These are phyloP conservation scores for Elsinoe australis DNA, from an alignment of 2,329 filamentous ascomycete species.

Conservation along the genomic window DNA sequence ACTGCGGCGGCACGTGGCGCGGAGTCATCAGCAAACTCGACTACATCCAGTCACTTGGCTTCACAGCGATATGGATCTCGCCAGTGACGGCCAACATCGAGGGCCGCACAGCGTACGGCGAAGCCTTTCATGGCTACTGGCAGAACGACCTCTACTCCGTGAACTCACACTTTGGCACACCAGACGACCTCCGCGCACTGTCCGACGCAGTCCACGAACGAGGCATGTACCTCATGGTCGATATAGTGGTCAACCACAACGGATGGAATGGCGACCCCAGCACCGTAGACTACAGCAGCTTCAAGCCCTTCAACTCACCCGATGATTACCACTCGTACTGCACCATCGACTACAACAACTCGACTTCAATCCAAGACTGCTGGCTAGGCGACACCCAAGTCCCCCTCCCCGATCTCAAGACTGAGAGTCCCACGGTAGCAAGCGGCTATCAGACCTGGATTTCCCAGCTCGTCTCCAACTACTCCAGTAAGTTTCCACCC, in stretches of 20 bases:
- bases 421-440: slow-evolving; percentile 44
- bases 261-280: slow-evolving; percentile 28
- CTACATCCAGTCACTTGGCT: slow-evolving; percentile 56
- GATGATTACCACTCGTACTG: slow-evolving; percentile 50
- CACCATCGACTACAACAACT: slow-evolving; percentile 47
- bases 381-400: slow-evolving; percentile 49
- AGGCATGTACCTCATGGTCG: slow-evolving; percentile 36
- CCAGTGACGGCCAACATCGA: slow-evolving; percentile 45
- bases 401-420: slow-evolving; percentile 56
- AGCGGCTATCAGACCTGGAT: slow-evolving; percentile 54
- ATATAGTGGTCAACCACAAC: slow-evolving; percentile 34
- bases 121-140: slow-evolving; percentile 52
- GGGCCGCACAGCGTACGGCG: slow-evolving; percentile 31
- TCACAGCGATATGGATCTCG: slow-evolving; percentile 51
- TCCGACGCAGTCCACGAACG: slow-evolving; percentile 30
- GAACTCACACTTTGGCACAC: slow-evolving; percentile 33
- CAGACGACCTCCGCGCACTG: slow-evolving; percentile 32
- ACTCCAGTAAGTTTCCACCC: too few relatives aligned
- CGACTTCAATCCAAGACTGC: slow-evolving; percentile 39
- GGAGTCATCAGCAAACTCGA: slow-evolving; percentile 54
- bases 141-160: slow-evolving; percentile 41
- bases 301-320: slow-evolving; percentile 35
- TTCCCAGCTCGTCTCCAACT: slow-evolving; percentile 49
- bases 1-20: slow-evolving; percentile 55
- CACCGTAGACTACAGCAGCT: slow-evolving; percentile 29